Conservation (phyloP, 495 filamentous ascomycete genomes). For the Penicillium daleae region DNA sequence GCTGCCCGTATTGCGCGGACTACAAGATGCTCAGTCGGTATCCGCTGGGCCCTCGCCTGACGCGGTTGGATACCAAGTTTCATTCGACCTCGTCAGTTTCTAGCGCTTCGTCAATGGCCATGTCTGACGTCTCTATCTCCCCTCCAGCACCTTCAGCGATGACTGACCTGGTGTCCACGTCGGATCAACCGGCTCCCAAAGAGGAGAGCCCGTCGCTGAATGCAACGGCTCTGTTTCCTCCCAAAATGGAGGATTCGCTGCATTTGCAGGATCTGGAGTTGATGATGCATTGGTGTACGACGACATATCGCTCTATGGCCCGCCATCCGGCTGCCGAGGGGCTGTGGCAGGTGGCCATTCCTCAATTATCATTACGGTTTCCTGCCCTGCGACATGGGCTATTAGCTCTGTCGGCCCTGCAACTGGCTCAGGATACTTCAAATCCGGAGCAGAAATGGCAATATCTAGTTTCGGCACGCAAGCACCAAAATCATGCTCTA, state of each 20-base stretch:
- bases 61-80: conserved; percentile 30
- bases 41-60: conserved; percentile 30
- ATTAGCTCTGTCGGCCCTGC: conserved; percentile 52
- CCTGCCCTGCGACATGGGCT: conserved; percentile 54
- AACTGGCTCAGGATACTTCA: conserved; percentile 37
- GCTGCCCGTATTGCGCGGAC: conserved; percentile 41
- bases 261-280: conserved; percentile 45
- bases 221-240: background rate
- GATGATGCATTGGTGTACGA: conserved; percentile 52
- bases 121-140: conserved; percentile 16
- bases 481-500: conserved; percentile 46
- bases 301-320: conserved; percentile 46
- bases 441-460: conserved; percentile 23
- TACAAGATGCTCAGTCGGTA: conserved; percentile 41
- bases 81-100: conserved; percentile 23
- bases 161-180: conserved; percentile 10
- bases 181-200: background rate
- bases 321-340: conserved; percentile 34
- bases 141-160: background rate
- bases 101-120: conserved; percentile 20
- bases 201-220: background rate
- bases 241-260: conserved; percentile 14
- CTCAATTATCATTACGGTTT: conserved; percentile 47
- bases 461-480: conserved; percentile 35
- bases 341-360: conserved; percentile 52